Evolutionary conservation across 495 filamentous ascomycete species (phyloP), one percentile per base, ranked within the genome.

Genomic region (Penicillium tannophilum): DNA sequence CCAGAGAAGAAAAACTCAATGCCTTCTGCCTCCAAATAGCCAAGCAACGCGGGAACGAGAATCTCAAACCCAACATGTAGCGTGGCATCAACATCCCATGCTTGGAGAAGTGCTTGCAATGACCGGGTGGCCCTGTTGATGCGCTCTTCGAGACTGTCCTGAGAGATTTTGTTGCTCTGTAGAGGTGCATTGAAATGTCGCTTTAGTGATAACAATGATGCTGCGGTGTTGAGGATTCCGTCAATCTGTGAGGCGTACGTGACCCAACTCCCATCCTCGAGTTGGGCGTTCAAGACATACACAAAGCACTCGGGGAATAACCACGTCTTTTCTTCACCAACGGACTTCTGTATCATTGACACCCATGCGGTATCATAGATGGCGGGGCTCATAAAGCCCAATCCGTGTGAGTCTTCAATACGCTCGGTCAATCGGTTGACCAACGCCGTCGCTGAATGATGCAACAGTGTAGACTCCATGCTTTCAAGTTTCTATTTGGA

Each of bases 301-400:
- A 51, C 3, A 50, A 74, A 72, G 50, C 42, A 58, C 10, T 65
- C 54, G 1, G 69, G 71, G 36, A 71, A 68, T 12, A 65, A 30
- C 68, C 65, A 73, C 2, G 30, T 31, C 14, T 30, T 46, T 4
- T 52, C 19, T 5, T 44, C 47, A 11, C 36, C 24, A 16, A 14
- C 39, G 6, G 9, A 23, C 14, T 58, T 58, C 36, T 42, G 35
- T 8, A 58, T 33, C 55, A 58, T 58, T 19, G 55, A 50, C 6
- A 55, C 30, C 54, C 55, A 46, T 52, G 54, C 56, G 10, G 48
- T 58, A 49, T 57, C 48, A 48, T 62, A 58, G n/a, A 58, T 62
- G 5, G 55, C 52, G 31, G 52, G 44, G 24, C 44, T 52, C 46
- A 55, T 52, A 12, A 52, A 58, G 17, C 54, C 54, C 54, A 56